These are phyloP conservation scores for Chlamydomonas sphaeroides DNA, from an alignment of 139 green algal species.

Conservation along the genomic window DNA sequence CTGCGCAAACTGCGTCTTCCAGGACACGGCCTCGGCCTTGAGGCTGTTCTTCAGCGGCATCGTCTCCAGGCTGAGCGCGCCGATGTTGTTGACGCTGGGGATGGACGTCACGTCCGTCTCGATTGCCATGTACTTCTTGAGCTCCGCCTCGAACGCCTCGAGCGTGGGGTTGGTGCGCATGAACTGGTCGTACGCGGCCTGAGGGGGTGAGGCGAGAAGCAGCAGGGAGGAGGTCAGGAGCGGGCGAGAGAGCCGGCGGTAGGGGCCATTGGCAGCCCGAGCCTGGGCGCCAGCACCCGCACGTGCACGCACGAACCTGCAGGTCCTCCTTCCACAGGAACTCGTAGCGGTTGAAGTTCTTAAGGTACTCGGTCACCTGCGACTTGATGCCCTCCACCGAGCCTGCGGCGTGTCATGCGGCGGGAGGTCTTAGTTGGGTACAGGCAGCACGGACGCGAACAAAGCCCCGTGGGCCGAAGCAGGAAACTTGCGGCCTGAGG, in stretches of 20 bases:
- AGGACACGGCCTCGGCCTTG: constrained; percentile 84
- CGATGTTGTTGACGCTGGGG: constrained; percentile 84
- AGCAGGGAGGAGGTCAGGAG: neutral
- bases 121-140: constrained; percentile 87
- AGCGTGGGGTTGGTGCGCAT: constrained; percentile 79
- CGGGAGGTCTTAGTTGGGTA: too few species aligned
- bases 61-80: constrained; percentile 84
- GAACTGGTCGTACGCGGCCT: constrained; percentile 64
- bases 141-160: constrained; percentile 90
- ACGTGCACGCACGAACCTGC: constrained; percentile 65
- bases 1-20: constrained; percentile 93
- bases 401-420: too few species aligned
- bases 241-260: neutral
- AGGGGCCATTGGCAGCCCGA: too few species aligned
- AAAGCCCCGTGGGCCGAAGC: too few species aligned
- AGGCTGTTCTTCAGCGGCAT: constrained; percentile 87
- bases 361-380: constrained; percentile 80
- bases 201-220: neutral
- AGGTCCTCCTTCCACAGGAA: constrained; percentile 92
- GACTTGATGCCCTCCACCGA: constrained; percentile 81
- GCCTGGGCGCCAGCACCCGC: too few species aligned
- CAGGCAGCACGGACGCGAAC: too few species aligned
- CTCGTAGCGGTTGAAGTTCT: constrained; percentile 79
- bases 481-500: too few species aligned
- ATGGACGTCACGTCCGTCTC: constrained; percentile 78